Conservation (phyloP, 768 basidiomycete genomes). For the Dictyophora rubrovolvata region DNA sequence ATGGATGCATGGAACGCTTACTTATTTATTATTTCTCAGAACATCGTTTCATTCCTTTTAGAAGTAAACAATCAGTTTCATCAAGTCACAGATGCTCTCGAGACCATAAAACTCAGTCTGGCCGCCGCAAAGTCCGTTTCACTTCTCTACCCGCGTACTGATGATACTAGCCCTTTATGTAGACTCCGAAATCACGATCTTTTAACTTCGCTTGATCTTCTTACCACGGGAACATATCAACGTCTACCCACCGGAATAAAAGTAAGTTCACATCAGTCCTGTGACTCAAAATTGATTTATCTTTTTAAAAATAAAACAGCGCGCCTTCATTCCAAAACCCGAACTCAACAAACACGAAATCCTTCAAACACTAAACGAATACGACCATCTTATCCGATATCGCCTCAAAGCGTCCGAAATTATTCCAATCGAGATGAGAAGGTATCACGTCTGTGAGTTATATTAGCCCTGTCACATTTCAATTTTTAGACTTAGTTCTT, state of each 20-base stretch:
- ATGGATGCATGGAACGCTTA: neutral
- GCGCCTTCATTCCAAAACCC: constrained; percentile 54
- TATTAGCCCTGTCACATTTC: neutral
- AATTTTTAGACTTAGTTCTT: constrained; percentile 27
- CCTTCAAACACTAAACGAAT: constrained; percentile 49
- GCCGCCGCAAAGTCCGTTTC: constrained; percentile 59
- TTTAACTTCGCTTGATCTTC: constrained; percentile 80
- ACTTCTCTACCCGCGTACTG: neutral
- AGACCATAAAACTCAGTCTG: constrained; percentile 55
- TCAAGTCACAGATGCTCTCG: constrained; percentile 50
- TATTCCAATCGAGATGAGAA: constrained; percentile 67
- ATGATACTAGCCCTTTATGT: neutral
- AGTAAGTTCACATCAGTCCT: constrained; percentile 38
- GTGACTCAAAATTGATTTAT: neutral
- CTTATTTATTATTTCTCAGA: constrained; percentile 32
- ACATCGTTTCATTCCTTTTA: constrained; percentile 80
- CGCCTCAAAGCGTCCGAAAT: constrained; percentile 71
- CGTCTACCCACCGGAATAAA: constrained; percentile 75
- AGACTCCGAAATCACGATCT: constrained; percentile 92
- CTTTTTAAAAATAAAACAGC: constrained; percentile 30
- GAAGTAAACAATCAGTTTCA: constrained; percentile 81
- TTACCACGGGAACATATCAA: constrained; percentile 78
- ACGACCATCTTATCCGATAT: constrained; percentile 72
- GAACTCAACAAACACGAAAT: constrained; percentile 63
- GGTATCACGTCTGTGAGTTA: constrained; percentile 6